Conservation (phyloP, 768 basidiomycete genomes). For the Russula sp. region DNA sequence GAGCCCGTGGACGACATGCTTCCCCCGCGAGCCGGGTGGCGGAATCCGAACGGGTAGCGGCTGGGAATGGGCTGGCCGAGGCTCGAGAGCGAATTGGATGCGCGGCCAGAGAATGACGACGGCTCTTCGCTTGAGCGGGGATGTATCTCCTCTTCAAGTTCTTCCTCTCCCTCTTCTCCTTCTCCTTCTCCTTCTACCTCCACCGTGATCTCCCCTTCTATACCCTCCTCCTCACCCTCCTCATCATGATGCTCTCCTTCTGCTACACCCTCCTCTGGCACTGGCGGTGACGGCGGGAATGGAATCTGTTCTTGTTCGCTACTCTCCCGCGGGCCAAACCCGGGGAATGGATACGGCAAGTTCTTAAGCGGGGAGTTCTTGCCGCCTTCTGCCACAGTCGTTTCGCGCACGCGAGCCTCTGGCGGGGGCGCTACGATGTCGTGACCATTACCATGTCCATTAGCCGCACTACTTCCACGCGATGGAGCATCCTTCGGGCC, state of each 20-base stretch:
- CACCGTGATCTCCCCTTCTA: conserved; percentile 25
- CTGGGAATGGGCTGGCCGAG: conserved; percentile 70
- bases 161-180: conserved; percentile 36
- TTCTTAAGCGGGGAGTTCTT: conserved; percentile 44
- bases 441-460: conserved; percentile 13
- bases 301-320: conserved; percentile 58
- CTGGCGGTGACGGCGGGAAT: conserved; percentile 61
- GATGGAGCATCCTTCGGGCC: conserved; percentile 34
- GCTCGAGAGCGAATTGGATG: conserved; percentile 61
- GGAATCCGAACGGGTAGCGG: conserved; percentile 63
- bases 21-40: conserved; percentile 43
- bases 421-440: conserved; percentile 27
- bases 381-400: conserved; percentile 31
- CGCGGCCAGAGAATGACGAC: conserved; percentile 54
- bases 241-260: conserved; percentile 24
- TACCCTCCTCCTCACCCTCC: conserved; percentile 23
- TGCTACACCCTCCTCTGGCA: conserved; percentile 31
- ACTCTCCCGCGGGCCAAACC: conserved; percentile 44
- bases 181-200: conserved; percentile 34
- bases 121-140: conserved; percentile 35
- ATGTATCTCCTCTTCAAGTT: conserved; percentile 24
- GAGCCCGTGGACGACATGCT: conserved; percentile 35
- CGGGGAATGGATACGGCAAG: conserved; percentile 67
- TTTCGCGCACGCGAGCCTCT: conserved; percentile 30
- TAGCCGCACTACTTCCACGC: conserved; percentile 21